These are phyloP conservation scores for Talaromyces amestolkiae DNA, from an alignment of 2,329 filamentous ascomycete species.

Conservation along the genomic window DNA sequence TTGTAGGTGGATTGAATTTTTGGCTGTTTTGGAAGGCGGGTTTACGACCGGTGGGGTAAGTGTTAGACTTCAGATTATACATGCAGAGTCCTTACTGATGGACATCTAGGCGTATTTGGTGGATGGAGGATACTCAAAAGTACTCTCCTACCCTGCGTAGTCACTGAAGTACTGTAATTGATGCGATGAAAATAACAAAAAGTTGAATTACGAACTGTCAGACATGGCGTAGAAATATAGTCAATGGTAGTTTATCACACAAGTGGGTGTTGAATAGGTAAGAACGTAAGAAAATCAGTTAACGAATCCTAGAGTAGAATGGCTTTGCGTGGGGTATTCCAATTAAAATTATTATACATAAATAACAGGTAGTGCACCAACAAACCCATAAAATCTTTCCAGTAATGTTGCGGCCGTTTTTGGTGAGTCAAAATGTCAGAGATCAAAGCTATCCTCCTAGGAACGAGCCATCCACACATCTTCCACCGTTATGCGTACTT, in stretches of 20 bases:
- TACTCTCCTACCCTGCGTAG: neutral
- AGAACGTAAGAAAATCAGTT: neutral
- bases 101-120: neutral
- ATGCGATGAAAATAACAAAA: no score
- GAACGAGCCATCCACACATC: neutral
- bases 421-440: neutral
- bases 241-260: no score
- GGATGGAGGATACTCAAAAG: neutral
- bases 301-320: neutral
- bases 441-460: neutral
- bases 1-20: slow-evolving; percentile 3
- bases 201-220: no score
- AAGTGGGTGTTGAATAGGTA: no score
- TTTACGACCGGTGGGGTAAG: neutral
- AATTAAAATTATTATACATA: neutral
- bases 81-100: neutral
- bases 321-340: neutral
- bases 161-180: neutral
- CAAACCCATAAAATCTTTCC: no score
- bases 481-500: neutral
- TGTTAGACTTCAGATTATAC: neutral
- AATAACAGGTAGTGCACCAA: no score
- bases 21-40: neutral
- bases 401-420: no score
- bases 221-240: no score